phyloP scores from a whole-genome alignment of 2,329 filamentous ascomycete species.

The Elsinoe fawcettii region DNA sequence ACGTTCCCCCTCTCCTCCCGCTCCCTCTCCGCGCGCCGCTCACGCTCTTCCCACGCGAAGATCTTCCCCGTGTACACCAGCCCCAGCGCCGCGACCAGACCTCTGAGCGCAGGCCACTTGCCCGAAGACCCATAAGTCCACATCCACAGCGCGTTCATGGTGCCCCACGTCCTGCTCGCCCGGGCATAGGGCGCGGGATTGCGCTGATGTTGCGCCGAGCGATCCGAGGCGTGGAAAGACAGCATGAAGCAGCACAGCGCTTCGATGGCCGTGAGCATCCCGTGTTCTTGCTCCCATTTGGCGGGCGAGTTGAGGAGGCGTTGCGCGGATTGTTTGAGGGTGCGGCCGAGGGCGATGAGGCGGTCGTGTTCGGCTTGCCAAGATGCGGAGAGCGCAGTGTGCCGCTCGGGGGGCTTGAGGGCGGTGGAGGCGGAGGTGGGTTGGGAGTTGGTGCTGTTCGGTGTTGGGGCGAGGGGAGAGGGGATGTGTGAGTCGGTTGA shows the following conservation, averaged over 20 bases:
- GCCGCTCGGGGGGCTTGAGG: background rate
- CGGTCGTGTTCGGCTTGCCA: constrained; percentile 13
- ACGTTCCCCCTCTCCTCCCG: background rate
- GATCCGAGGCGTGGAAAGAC: constrained; percentile 5
- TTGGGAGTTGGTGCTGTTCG: background rate
- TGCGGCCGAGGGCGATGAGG: background rate
- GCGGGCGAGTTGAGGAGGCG: background rate
- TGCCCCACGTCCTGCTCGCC: constrained; percentile 3
- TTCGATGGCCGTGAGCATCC: constrained; percentile 12
- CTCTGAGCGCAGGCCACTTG: background rate
- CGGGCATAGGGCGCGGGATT: background rate
- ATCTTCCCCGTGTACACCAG: constrained; percentile 7
- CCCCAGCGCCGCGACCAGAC: background rate
- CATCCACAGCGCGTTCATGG: constrained; percentile 8
- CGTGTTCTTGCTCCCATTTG: background rate
- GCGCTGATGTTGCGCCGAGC: background rate
- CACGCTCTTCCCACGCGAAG: constrained; percentile 1
- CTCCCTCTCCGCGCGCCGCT: background rate
- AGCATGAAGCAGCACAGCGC: constrained; percentile 9
- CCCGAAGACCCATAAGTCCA: background rate
- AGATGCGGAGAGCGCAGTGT: background rate
- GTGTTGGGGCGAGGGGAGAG: constrained; percentile 6
- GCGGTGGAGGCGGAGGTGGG: background rate
- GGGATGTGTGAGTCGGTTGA: constrained; percentile 7
- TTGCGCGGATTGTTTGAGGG: constrained; percentile 5